Conservation (phyloP, 331 rosid genomes). For the Phaseolus coccineus region DNA sequence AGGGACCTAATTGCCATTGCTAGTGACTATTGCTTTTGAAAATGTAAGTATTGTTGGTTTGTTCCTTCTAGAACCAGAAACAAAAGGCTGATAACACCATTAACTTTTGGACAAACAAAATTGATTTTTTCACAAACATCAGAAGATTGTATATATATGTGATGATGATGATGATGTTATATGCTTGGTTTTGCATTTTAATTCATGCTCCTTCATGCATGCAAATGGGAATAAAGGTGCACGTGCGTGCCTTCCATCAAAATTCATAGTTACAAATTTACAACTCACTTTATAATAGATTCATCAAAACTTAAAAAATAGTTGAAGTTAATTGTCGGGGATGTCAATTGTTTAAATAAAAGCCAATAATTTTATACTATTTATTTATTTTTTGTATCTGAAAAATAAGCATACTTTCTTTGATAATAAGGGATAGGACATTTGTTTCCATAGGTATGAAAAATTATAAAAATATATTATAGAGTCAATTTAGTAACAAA, state of each 20-base stretch:
- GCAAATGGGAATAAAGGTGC: background rate
- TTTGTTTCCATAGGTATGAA: too few relatives aligned
- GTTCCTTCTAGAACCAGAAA: conserved; percentile 1
- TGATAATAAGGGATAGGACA: too few relatives aligned
- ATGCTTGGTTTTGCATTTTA: conserved; percentile 14
- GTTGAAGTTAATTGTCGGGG: too few relatives aligned
- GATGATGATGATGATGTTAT: conserved; percentile 1
- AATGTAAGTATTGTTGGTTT: background rate
- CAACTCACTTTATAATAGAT: background rate
- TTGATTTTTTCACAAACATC: background rate
- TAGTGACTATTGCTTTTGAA: conserved; percentile 17
- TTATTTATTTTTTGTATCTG: too few relatives aligned
- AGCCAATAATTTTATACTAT: too few relatives aligned
- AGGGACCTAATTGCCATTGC: conserved; percentile 57
- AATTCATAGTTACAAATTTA: background rate
- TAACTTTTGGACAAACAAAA: background rate
- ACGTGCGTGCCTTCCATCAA: too few relatives aligned
- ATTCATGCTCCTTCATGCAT: background rate
- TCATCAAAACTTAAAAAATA: too few relatives aligned
- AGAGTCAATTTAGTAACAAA: too few relatives aligned
- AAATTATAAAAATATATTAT: too few relatives aligned
- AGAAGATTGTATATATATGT: background rate
- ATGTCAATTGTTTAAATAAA: too few relatives aligned
- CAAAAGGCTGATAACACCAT: background rate
- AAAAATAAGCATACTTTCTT: too few relatives aligned